Evolutionary conservation across 805 yeast species (phyloP).

Genomic region (Tetrapisispora pingtungensis): DNA sequence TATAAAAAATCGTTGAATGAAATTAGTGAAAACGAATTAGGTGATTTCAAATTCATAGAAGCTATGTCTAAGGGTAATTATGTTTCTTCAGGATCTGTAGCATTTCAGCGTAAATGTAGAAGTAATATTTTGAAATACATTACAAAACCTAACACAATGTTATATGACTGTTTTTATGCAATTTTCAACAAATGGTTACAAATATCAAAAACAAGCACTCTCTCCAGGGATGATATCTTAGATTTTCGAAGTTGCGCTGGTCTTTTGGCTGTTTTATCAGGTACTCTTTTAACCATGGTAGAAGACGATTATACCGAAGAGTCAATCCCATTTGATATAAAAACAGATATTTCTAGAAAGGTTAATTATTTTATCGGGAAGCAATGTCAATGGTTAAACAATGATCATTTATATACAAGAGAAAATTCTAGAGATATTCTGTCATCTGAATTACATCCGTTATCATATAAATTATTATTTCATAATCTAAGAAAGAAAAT

Average conservation of each 20-base stretch:
- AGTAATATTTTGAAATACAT: constrained; percentile 27
- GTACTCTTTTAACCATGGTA: constrained; percentile 40
- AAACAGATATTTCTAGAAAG: constrained; percentile 15
- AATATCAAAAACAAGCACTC: constrained; percentile 9
- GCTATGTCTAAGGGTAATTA: constrained; percentile 43
- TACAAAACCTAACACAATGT: constrained; percentile 16
- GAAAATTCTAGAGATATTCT: constrained; percentile 67
- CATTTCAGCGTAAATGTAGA: constrained; percentile 57
- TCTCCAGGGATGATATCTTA: constrained; percentile 30
- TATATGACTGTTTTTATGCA: constrained; percentile 25
- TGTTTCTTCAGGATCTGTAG: constrained; percentile 60
- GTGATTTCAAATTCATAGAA: constrained; percentile 30
- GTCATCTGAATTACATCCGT: constrained; percentile 54
- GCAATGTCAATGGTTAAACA: constrained; percentile 40
- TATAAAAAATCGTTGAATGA: constrained; percentile 20
- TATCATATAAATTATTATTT: constrained; percentile 40
- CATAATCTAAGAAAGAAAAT: constrained; percentile 34
- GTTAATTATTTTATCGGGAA: constrained; percentile 41
- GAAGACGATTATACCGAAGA: constrained; percentile 3
- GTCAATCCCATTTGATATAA: background rate
- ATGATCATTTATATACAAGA: constrained; percentile 44
- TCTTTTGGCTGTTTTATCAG: constrained; percentile 57
- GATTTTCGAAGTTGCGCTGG: constrained; percentile 61
- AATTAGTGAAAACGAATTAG: constrained; percentile 11
- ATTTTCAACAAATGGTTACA: constrained; percentile 29